Base-by-base conservation (phyloP, 148 eudicot genomes). In the Amaranthus cruentus region DNA sequence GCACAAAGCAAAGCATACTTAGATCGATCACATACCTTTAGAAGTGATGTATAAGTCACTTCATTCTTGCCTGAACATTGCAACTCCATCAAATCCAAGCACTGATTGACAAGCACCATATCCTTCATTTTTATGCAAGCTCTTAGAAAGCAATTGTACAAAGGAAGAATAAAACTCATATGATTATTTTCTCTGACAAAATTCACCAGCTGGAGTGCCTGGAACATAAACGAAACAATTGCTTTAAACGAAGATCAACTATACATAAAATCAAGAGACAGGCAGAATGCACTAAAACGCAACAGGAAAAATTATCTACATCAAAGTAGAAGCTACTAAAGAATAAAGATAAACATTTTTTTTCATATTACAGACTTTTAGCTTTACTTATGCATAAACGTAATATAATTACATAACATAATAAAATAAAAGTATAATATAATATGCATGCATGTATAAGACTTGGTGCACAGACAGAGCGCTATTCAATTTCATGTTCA, bases 71-170 rank as follows among this genome's bases (percentile, higher is more conserved):
- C 93, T 81, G 86, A 70, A 83, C 85, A 71, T 64, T 84, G 87
- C 6, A 65, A 55, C 77, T 95, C 97, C 98, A 95, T 89, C 74
- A 90, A 69, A 76, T 87, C 81, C 86, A 95, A 71, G 81, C 96
- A 91, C 56, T 87, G 86, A 79, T 76, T 81, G 71, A 82, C 83
- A 82, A 77, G 81, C 81, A 67, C 57, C 59, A 69, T 21, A 80
- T 83, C 86, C 28, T 82, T 66, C 74, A 71, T 72, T 75, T 76
- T 80, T n/a, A 77, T 78, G 56, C 88, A 91, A 49, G 85, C 88
- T 68, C 82, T 80, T 76, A 95, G 71, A 43, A 91, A 76, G 76
- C 42, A 72, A 78, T 90, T 95, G 81, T 81, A 90, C 55, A 87
- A 72, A 5, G 82, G 83, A 76, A 95, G 79, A 62, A 72, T 61